A percentile compares a stretch with the other conserved stretches of the same genome.
Evolutionary conservation across 306 rosid genomes (phyloP).

Genomic region (Gleditsia sinensis): DNA sequence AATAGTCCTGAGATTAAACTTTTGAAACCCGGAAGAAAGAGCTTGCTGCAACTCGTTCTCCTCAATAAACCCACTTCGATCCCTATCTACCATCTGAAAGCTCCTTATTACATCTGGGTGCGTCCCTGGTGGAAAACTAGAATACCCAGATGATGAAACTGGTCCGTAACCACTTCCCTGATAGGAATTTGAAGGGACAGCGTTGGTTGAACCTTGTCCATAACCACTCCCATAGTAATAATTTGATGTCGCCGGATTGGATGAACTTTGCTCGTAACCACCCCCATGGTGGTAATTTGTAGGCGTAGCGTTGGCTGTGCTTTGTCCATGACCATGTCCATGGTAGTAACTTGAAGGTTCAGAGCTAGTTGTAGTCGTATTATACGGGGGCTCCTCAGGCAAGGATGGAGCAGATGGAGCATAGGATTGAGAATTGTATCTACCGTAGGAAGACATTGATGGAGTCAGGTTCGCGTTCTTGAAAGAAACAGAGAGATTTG

Average conservation of each 20-base stretch:
- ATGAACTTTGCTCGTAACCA: conserved; percentile 23
- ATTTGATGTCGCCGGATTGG: neutral
- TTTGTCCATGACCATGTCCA: neutral
- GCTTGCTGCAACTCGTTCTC: conserved; percentile 80
- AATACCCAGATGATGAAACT: conserved; percentile 35
- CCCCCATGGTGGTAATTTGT: conserved; percentile 23
- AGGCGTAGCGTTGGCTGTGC: conserved; percentile 15
- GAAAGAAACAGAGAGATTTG: neutral
- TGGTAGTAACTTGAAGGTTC: conserved; percentile 13
- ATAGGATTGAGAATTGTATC: conserved; percentile 47
- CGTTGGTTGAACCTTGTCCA: neutral
- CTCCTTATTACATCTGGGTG: conserved; percentile 64
- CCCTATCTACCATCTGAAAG: conserved; percentile 83
- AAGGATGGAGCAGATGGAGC: conserved; percentile 65
- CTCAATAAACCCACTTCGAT: conserved; percentile 81
- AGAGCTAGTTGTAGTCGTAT: neutral
- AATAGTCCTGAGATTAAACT: conserved; percentile 68
- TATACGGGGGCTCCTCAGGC: conserved; percentile 37
- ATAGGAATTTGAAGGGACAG: conserved; percentile 18
- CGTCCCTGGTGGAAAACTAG: conserved; percentile 70
- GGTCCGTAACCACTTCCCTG: conserved; percentile 33
- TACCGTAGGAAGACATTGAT: conserved; percentile 56
- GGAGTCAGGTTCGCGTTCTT: neutral
- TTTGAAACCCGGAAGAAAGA: conserved; percentile 74
- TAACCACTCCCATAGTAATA: neutral